phyloP scores from a whole-genome alignment of 2,329 filamentous ascomycete genomes.

The Fusarium robinianum region DNA sequence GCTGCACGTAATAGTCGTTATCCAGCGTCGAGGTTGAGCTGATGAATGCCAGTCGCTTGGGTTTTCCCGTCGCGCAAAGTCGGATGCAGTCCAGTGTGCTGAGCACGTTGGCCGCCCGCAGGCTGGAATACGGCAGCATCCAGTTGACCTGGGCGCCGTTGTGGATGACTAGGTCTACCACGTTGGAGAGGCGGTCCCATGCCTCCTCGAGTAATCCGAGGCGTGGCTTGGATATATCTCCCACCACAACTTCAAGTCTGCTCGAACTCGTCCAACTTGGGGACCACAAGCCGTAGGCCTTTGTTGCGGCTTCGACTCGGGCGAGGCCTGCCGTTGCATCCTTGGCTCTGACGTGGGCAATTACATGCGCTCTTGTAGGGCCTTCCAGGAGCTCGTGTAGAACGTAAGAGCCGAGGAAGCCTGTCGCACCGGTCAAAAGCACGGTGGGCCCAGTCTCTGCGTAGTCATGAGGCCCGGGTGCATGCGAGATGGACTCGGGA shows the following conservation, averaged over 20 bases:
- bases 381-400: slow-evolving; percentile 69
- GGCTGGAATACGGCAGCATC: slow-evolving; percentile 73
- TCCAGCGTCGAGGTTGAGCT: slow-evolving; percentile 82
- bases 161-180: slow-evolving; percentile 73
- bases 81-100: slow-evolving; percentile 73
- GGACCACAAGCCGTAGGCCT: slow-evolving; percentile 79
- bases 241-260: slow-evolving; percentile 68
- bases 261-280: slow-evolving; percentile 59
- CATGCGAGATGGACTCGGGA: slow-evolving; percentile 39
- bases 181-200: slow-evolving; percentile 66
- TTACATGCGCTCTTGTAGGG: slow-evolving; percentile 54
- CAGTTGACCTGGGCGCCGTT: slow-evolving; percentile 82
- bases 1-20: slow-evolving; percentile 74
- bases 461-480: slow-evolving; percentile 10
- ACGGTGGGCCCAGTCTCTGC: slow-evolving; percentile 55
- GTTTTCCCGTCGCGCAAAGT: slow-evolving; percentile 71
- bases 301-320: slow-evolving; percentile 67
- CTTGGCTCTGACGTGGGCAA: slow-evolving; percentile 74
- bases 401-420: slow-evolving; percentile 80
- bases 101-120: slow-evolving; percentile 74
- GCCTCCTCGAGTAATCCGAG: slow-evolving; percentile 67
- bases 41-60: slow-evolving; percentile 76
- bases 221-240: slow-evolving; percentile 73
- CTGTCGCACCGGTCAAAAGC: slow-evolving; percentile 67
- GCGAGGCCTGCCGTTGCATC: slow-evolving; percentile 62